Conservation (phyloP, 352 stramenopile species). For the Phytophthora niederhauseri region DNA sequence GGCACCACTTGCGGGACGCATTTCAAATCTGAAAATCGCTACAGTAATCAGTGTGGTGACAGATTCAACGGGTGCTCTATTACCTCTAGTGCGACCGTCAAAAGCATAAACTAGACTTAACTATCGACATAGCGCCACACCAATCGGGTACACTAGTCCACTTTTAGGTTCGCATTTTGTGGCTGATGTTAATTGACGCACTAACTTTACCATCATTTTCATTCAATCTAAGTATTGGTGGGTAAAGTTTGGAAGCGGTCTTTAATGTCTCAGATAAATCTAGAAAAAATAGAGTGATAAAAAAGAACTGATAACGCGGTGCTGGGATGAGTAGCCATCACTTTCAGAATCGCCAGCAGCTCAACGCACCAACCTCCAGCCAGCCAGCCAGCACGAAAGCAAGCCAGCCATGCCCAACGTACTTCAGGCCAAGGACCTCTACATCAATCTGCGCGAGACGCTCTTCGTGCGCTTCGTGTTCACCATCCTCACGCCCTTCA, state of each 20-base stretch:
- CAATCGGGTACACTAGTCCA: too few species aligned
- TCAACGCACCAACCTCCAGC: background rate
- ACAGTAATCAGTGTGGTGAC: too few species aligned
- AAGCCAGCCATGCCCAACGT: constrained; percentile 19
- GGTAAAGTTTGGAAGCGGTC: background rate
- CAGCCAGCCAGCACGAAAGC: background rate
- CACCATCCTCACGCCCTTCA: constrained; percentile 29
- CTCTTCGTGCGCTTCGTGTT: constrained; percentile 35
- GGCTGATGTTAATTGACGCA: too few species aligned
- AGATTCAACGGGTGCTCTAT: too few species aligned
- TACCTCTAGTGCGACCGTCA: too few species aligned
- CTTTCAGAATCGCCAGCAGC: background rate
- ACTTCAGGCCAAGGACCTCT: constrained; percentile 27
- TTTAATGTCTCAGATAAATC: background rate
- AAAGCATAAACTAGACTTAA: too few species aligned
- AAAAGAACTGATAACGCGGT: background rate
- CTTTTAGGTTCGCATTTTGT: too few species aligned
- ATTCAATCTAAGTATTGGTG: too few species aligned
- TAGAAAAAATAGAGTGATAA: background rate
- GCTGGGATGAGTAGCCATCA: background rate
- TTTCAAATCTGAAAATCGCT: too few species aligned
- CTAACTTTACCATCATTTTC: too few species aligned
- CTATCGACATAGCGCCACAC: too few species aligned
- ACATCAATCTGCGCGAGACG: constrained; percentile 30
- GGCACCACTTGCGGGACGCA: too few species aligned